Base-by-base conservation (phyloP, 345 rosid species). In the Isatis tinctoria region DNA sequence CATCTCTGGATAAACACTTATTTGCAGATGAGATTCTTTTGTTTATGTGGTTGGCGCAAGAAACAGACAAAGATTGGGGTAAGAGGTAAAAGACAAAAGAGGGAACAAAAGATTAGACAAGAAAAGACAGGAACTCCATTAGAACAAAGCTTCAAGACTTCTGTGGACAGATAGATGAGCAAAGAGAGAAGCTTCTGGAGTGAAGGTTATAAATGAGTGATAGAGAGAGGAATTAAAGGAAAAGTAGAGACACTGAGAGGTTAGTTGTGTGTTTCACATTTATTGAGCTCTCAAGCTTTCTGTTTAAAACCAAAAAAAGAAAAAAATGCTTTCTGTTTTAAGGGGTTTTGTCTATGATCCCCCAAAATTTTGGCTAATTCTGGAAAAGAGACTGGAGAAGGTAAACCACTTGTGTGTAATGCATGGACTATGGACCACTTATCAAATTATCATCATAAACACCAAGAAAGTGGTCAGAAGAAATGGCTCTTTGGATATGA, bases 11-110 rank as follows among this genome's bases (percentile, higher is more conserved):
- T 75, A 75, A 75, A 76, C 65, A 62, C 7, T 52, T 75, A 40
- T 33, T 32, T 60, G 68, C 20, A 69, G 70, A 76, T 76, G 74
- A 65, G 47, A 63, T 71, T 76, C 11, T 70, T n/a, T 59, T 43
- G 57, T 62, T 69, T 78, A 43, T 75, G 81, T 78, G 81, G 81
- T 78, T 77, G 77, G 60, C 41, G n/a, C 32, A 72, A 60, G 69
- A 72, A 72, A 72, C 67, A 72, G 44, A 78, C 75, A 76, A 76
- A 69, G 20, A 69, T 52, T 72, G 65, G 77, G 49, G 58, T 56
- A 62, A 43, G 51, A 53, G 63, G 51, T 17, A 33, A 69, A 69
- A 69, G 65, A 69, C 59, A 76, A 58, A 67, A 59, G 14, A 67
- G 22, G 8, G 60, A 44, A 74, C 40, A 40, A 45, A n/a, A 70